phyloP scores from a whole-genome alignment of 768 basidiomycete species.

The Kwoniella sp. region DNA sequence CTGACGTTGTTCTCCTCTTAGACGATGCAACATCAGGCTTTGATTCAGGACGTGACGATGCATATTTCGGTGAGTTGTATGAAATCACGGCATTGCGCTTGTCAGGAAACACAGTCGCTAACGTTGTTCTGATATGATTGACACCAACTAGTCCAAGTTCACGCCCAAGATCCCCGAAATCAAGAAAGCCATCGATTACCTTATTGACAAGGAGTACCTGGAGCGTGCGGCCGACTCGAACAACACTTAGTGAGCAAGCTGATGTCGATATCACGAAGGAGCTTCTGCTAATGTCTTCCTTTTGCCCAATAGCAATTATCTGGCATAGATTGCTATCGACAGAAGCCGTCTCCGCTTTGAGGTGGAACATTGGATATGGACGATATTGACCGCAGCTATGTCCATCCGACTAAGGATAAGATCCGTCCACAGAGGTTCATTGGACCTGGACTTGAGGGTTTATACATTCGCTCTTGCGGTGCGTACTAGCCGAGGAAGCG shows the following conservation, averaged over 20 bases:
- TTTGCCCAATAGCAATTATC: conserved; percentile 39
- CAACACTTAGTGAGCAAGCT: conserved; percentile 66
- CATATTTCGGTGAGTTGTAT: conserved; percentile 32
- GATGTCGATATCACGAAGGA: background rate
- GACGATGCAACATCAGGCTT: conserved; percentile 56
- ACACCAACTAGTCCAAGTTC: conserved; percentile 32
- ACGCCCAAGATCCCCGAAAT: conserved; percentile 93
- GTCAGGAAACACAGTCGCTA: background rate
- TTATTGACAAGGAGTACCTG: conserved; percentile 96
- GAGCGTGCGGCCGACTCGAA: conserved; percentile 89
- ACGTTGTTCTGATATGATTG: background rate
- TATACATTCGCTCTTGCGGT: no score
- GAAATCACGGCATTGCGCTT: background rate
- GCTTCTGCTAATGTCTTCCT: background rate
- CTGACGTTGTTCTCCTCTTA: no score
- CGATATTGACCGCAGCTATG: no score
- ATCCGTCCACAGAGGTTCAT: no score
- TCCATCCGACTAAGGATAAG: no score
- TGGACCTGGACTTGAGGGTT: no score
- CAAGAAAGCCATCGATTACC: conserved; percentile 92
- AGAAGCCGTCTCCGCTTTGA: no score
- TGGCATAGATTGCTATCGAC: no score
- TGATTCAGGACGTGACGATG: conserved; percentile 56
- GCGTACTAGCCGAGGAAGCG: no score
- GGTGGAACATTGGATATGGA: no score